A percentile compares a stretch with the other conserved stretches of the same genome.
phyloP scores from a whole-genome alignment of 352 stramenopile species.

The Halophytophthora batemanensis region DNA sequence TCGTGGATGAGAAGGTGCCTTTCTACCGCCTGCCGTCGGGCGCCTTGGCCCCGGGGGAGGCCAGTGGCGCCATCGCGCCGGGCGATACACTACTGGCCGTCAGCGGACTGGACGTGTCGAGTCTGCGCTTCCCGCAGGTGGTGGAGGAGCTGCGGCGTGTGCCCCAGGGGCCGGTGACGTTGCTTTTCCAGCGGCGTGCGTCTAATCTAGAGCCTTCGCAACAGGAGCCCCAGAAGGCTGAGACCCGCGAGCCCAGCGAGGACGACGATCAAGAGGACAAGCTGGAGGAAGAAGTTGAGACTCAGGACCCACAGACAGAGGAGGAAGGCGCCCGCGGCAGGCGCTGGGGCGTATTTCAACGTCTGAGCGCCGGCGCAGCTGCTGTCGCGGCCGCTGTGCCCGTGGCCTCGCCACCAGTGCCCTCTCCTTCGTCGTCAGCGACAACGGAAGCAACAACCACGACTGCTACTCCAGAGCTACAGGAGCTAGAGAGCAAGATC shows the following conservation, averaged over 20 bases:
- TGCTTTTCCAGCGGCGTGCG: conserved; percentile 39
- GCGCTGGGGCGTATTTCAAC: conserved; percentile 41
- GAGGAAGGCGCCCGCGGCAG: conserved; percentile 13
- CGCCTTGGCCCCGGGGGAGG: conserved; percentile 50
- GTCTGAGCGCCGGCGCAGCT: conserved; percentile 26
- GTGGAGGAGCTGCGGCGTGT: conserved; percentile 65
- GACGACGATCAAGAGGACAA: conserved; percentile 5
- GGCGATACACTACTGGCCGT: conserved; percentile 52
- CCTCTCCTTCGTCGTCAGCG: conserved; percentile 2
- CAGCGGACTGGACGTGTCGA: conserved; percentile 32
- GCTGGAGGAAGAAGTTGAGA: too few relatives aligned
- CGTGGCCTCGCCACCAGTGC: conserved; percentile 1
- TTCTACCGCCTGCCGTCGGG: conserved; percentile 69
- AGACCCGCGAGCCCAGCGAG: conserved; percentile 4
- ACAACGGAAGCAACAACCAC: neutral
- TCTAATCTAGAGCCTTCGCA: conserved; percentile 5
- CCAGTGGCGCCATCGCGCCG: conserved; percentile 40
- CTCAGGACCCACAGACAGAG: neutral
- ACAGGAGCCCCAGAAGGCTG: conserved; percentile 10
- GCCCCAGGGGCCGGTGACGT: conserved; percentile 26
- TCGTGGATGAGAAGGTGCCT: conserved; percentile 54
- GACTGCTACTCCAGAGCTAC: conserved; percentile 13
- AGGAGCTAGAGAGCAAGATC: conserved; percentile 29
- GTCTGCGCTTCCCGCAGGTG: conserved; percentile 37
- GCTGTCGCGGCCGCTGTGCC: conserved; percentile 8